These are phyloP conservation scores for Neurospora pannonica DNA, from an alignment of 495 filamentous ascomycete species.

Conservation along the genomic window DNA sequence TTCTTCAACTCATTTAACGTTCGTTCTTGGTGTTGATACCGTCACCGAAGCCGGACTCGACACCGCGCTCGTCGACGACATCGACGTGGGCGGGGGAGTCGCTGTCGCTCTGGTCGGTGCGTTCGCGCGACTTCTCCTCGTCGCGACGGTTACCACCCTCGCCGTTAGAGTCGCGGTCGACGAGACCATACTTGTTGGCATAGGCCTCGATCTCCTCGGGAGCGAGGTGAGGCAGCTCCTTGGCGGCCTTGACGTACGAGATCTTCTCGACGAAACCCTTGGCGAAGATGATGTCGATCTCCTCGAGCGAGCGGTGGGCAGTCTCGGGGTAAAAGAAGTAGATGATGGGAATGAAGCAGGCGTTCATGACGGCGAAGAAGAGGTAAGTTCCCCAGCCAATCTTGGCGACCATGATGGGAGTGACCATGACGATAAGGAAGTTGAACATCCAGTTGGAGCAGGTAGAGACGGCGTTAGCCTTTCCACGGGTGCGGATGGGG, in stretches of 20 bases:
- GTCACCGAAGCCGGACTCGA: constrained; percentile 5
- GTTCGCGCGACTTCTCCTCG: constrained; percentile 5
- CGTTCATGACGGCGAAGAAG: constrained; percentile 67
- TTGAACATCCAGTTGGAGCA: constrained; percentile 77
- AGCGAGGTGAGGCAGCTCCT: constrained; percentile 58
- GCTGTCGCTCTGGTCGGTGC: background rate
- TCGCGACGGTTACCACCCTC: background rate
- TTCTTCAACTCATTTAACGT: background rate
- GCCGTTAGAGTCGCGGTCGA: constrained; percentile 5
- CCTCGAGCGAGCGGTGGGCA: constrained; percentile 58
- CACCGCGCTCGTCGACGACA: constrained; percentile 7
- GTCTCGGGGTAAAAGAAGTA: constrained; percentile 76
- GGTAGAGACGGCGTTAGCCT: constrained; percentile 68
- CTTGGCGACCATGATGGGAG: constrained; percentile 57
- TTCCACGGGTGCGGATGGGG: constrained; percentile 62
- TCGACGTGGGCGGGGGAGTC: background rate
- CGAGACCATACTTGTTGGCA: constrained; percentile 52
- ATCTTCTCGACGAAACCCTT: constrained; percentile 71
- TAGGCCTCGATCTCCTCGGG: constrained; percentile 56
- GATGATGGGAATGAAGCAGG: constrained; percentile 60
- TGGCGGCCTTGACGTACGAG: constrained; percentile 59
- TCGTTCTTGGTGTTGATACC: background rate
- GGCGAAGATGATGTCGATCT: constrained; percentile 71
- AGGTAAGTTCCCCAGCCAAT: constrained; percentile 72
- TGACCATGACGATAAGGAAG: constrained; percentile 74